These are phyloP conservation scores for Pichia gijzeniarum DNA, from an alignment of 805 yeast genomes.

Conservation along the genomic window DNA sequence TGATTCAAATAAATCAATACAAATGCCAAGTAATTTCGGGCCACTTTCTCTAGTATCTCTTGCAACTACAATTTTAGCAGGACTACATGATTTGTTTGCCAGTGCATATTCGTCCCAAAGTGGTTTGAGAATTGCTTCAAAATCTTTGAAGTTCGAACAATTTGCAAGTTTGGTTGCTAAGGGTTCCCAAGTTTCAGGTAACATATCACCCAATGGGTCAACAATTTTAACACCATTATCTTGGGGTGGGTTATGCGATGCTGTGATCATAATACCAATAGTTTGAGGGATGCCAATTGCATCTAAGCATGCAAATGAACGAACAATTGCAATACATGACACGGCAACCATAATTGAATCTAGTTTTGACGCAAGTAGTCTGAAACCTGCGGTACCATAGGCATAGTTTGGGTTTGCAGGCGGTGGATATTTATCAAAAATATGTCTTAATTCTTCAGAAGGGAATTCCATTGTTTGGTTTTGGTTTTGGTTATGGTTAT, in stretches of 20 bases:
- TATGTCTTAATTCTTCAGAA: constrained; percentile 10
- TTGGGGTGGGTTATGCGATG: constrained; percentile 87
- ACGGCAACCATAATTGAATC: constrained; percentile 81
- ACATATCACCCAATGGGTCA: constrained; percentile 90
- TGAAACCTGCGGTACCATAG: constrained; percentile 98
- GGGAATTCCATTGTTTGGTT: constrained; percentile 6
- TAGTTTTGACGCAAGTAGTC: constrained; percentile 61
- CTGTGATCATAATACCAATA: constrained; percentile 95
- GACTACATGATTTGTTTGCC: constrained; percentile 13
- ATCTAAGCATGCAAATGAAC: constrained; percentile 58
- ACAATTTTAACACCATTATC: constrained; percentile 94
- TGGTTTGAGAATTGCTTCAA: constrained; percentile 26
- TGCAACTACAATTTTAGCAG: constrained; percentile 56
- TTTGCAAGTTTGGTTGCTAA: constrained; percentile 80
- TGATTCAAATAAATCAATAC: constrained; percentile 31
- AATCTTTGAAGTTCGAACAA: constrained; percentile 40
- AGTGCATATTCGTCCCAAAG: constrained; percentile 40
- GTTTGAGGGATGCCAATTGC: constrained; percentile 40
- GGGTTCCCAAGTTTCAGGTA: constrained; percentile 76
- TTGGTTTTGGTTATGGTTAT: too few relatives aligned
- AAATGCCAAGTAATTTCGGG: constrained; percentile 50
- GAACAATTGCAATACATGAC: constrained; percentile 73
- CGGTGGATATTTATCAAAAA: constrained; percentile 34
- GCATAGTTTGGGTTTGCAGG: constrained; percentile 40
- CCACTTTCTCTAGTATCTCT: constrained; percentile 89